Evolutionary conservation across 768 basidiomycete species (phyloP).

Genomic region (Filobasidium floriforme): DNA sequence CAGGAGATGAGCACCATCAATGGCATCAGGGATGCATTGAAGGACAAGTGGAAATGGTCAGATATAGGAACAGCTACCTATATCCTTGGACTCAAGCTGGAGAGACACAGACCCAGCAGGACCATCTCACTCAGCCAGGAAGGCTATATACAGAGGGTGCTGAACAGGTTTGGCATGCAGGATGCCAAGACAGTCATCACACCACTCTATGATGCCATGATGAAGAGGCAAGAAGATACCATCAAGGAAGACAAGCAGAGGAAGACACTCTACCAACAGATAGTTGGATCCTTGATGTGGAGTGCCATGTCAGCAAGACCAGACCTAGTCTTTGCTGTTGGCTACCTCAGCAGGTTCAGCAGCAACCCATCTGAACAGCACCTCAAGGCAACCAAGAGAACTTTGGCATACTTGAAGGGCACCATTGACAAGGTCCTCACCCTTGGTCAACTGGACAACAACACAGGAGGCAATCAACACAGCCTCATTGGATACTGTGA

Average conservation of each 20-base stretch:
- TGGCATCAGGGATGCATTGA: conserved; percentile 5
- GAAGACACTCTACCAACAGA: conserved; percentile 1
- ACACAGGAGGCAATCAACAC: neutral
- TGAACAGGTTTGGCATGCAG: conserved; percentile 5
- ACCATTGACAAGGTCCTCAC: conserved; percentile 20
- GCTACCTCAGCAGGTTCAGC: conserved; percentile 14
- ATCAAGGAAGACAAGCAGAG: neutral
- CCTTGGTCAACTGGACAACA: neutral
- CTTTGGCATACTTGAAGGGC: conserved; percentile 23
- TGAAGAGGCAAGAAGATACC: neutral
- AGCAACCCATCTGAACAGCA: conserved; percentile 16
- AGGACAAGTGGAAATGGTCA: conserved; percentile 5
- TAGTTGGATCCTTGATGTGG: conserved; percentile 7
- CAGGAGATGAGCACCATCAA: neutral
- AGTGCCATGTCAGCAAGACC: conserved; percentile 17
- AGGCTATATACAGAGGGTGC: conserved; percentile 21
- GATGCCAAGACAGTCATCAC: conserved; percentile 4
- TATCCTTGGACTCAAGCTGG: conserved; percentile 6
- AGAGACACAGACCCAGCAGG: conserved; percentile 1
- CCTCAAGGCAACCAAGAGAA: conserved; percentile 20
- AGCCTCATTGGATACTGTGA: conserved; percentile 28
- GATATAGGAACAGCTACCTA: neutral
- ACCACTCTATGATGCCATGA: neutral
- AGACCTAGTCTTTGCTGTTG: conserved; percentile 21
- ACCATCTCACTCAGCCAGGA: conserved; percentile 6